Base-by-base conservation (phyloP, 2,329 filamentous ascomycete genomes). In the Cylindrodendrum hubeiense region DNA sequence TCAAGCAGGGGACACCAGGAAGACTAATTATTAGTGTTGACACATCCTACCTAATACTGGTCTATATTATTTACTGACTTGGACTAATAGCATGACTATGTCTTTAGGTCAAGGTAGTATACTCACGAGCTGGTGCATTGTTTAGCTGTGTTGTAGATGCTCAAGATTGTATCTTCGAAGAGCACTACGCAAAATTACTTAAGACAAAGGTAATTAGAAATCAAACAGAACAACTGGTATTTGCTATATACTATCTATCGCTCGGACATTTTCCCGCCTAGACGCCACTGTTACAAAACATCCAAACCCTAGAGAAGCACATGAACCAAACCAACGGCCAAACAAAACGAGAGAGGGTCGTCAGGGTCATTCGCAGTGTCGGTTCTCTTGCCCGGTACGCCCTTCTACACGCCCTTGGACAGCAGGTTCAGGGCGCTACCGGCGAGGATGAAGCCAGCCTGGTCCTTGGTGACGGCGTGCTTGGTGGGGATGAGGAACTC, bases 361-460 rank as follows among this genome's bases (percentile, higher is more conserved):
- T 22, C 33, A 30, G 24, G 2, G 19, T 37, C 7, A 39, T 60
- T 5, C 19, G 51, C 19, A 22, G 24, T 54, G 15, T 26, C 12
- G 33, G 24, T 39, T 51, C 15, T 44, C 46, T n/a, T 34, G 24
- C 17, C 26, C n/a, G n/a, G 41, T 22, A 60, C n/a, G 22, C 28
- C 30, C 37, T 24, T 55, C 67, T 70, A 80, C 12, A 76, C 51
- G 2, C 79, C 75, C 85, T 91, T 91, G 49, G 94, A 92, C 74
- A 99, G 81, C 79, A 98, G 78, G 81, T 99, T 99, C 82, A 99
- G 80, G 44, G 96, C 96, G 79, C 94, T 97, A 3, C 96, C 96
- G 0, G 96, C 96, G 54, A 99, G 84, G 69, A 99, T 93, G 77
- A 98, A 99, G 1, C 87, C 90, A 66, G 93, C 93, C 85, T 99